Evolutionary conservation across 768 basidiomycete species (phyloP).

Genomic region (Omphalotus guepiniiformis): DNA sequence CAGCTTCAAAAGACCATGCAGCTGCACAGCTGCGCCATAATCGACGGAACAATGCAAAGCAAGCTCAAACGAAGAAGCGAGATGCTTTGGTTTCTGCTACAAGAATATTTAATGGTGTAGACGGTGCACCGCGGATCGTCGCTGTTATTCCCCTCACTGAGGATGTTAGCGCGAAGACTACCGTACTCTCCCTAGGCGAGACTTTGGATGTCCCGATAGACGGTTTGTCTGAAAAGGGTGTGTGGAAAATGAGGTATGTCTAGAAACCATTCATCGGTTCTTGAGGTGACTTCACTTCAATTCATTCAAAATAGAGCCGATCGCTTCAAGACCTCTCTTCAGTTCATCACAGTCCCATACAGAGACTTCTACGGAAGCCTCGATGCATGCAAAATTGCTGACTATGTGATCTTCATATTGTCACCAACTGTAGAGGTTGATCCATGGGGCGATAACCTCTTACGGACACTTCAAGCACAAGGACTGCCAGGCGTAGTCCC

Average conservation of each 20-base stretch:
- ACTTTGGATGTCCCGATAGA: conserved; percentile 53
- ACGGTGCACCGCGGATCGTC: conserved; percentile 81
- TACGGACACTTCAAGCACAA: conserved; percentile 86
- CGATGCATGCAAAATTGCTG: conserved; percentile 83
- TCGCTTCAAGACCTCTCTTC: conserved; percentile 87
- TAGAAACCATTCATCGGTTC: no score
- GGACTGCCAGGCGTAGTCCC: conserved; percentile 84
- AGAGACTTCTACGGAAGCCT: conserved; percentile 70
- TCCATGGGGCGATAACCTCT: conserved; percentile 78
- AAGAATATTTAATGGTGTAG: conserved; percentile 73
- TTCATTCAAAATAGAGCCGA: conserved; percentile 53
- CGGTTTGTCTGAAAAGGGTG: conserved; percentile 47
- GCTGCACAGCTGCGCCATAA: conserved; percentile 72
- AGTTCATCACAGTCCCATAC: conserved; percentile 77
- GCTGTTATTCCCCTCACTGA: conserved; percentile 80
- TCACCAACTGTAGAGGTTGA: conserved; percentile 83
- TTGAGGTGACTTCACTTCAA: conserved; percentile 2
- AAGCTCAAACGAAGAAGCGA: conserved; percentile 71
- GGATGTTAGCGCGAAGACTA: conserved; percentile 51
- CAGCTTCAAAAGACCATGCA: conserved; percentile 36
- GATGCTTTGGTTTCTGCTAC: conserved; percentile 62
- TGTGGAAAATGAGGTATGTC: conserved; percentile 67
- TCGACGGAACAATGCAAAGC: conserved; percentile 81
- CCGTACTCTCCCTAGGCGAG: conserved; percentile 54
- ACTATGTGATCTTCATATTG: conserved; percentile 84